Evolutionary conservation across 2,329 filamentous ascomycete species (phyloP).

Genomic region (Pseudopyrenochaeta lycopersici): DNA sequence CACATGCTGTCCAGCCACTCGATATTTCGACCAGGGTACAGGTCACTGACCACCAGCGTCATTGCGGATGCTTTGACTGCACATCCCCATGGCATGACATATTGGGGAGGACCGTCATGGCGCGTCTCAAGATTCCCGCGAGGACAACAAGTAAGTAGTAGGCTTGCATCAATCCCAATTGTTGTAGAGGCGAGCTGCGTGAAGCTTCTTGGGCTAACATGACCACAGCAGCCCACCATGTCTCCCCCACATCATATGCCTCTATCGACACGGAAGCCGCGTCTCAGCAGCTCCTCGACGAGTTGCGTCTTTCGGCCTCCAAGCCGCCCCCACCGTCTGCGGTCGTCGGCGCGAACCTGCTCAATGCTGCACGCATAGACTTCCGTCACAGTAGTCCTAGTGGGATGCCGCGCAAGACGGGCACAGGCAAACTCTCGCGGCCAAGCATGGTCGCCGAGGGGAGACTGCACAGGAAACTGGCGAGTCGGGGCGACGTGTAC

Average conservation of each 20-base stretch:
- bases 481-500: constrained; percentile 21
- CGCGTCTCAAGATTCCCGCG: constrained; percentile 13
- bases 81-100: neutral
- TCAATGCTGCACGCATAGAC: constrained; percentile 41
- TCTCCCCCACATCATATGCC: neutral
- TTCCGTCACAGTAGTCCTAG: constrained; percentile 10
- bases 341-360: constrained; percentile 30
- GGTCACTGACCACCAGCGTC: constrained; percentile 9
- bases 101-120: constrained; percentile 9
- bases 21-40: neutral
- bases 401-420: constrained; percentile 2
- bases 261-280: constrained; percentile 24
- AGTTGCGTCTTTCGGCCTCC: constrained; percentile 19
- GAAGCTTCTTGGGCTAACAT: no score
- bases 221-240: neutral
- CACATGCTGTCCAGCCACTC: constrained; percentile 8
- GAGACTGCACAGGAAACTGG: constrained; percentile 10
- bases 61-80: neutral
- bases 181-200: no score
- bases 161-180: neutral
- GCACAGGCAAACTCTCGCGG: constrained; percentile 28
- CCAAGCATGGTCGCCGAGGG: constrained; percentile 16
- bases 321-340: constrained; percentile 17
- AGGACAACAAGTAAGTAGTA: constrained; percentile 8
- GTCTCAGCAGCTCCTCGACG: constrained; percentile 32